Conservation (phyloP, 2,329 filamentous ascomycete genomes). For the Penicillium sp. region DNA sequence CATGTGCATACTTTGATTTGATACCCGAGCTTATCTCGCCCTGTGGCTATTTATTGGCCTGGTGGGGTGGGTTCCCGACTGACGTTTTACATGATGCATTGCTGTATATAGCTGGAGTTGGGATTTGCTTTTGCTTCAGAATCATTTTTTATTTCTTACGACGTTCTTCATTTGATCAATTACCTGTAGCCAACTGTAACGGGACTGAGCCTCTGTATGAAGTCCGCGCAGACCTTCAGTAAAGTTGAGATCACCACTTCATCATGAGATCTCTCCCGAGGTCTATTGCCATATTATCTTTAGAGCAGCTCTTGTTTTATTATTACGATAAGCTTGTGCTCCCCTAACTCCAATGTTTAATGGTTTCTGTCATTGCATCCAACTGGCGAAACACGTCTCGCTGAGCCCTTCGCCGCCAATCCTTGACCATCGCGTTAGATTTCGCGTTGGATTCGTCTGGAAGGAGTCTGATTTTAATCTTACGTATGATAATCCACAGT, state of each 20-base stretch:
- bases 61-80: background rate
- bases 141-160: background rate
- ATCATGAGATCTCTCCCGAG: too few species aligned
- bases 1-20: conserved; percentile 1
- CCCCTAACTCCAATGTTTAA: background rate
- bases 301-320: too few species aligned
- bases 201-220: background rate
- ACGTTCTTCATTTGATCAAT: background rate
- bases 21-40: conserved; percentile 3
- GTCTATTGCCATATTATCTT: too few species aligned
- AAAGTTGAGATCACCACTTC: too few species aligned
- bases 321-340: too few species aligned
- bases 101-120: conserved; percentile 2
- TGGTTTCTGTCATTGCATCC: background rate
- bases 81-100: conserved; percentile 8
- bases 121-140: background rate
- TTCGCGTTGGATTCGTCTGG: background rate
- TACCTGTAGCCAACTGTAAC: background rate
- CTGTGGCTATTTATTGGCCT: background rate
- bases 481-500: conserved; percentile 6
- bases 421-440: background rate
- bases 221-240: too few species aligned
- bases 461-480: background rate
- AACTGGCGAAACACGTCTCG: background rate
- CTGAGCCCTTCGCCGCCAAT: background rate